Percentiles rank a stretch among this genome's conserved stretches.
Evolutionary conservation across 495 filamentous ascomycete genomes (phyloP).

Genomic region (Penicillium nucicola): DNA sequence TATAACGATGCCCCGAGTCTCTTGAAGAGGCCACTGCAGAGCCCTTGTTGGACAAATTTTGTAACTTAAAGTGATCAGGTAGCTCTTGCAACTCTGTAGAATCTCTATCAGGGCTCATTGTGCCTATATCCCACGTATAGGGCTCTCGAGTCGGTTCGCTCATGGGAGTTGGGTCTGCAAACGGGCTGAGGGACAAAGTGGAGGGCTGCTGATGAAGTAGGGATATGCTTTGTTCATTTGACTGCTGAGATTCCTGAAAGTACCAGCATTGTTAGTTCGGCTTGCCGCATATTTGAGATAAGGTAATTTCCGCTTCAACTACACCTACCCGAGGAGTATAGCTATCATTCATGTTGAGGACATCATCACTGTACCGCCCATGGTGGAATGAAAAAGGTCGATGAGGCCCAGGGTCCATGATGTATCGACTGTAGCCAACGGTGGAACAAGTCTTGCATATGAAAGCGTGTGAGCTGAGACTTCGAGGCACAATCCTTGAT

Average conservation of each 20-base stretch:
- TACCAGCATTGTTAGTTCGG: background rate
- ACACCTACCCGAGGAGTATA: background rate
- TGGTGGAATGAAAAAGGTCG: background rate
- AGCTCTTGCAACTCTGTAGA: background rate
- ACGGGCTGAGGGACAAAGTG: background rate
- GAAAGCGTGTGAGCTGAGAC: background rate
- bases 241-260: background rate
- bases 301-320: background rate
- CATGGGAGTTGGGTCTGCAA: background rate
- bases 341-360: background rate
- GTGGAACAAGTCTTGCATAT: background rate
- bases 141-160: background rate
- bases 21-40: constrained; percentile 2
- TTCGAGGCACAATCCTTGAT: background rate
- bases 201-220: background rate
- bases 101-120: background rate
- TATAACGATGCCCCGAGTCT: background rate
- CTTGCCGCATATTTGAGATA: constrained; percentile 2
- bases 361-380: background rate
- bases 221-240: background rate
- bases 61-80: constrained; percentile 4
- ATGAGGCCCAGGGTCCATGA: background rate
- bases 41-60: constrained; percentile 1
- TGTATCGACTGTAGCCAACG: background rate
- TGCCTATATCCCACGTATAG: background rate